Evolutionary conservation across 2,329 filamentous ascomycete genomes (phyloP).

Genomic region (Exophiala oligosperma): DNA sequence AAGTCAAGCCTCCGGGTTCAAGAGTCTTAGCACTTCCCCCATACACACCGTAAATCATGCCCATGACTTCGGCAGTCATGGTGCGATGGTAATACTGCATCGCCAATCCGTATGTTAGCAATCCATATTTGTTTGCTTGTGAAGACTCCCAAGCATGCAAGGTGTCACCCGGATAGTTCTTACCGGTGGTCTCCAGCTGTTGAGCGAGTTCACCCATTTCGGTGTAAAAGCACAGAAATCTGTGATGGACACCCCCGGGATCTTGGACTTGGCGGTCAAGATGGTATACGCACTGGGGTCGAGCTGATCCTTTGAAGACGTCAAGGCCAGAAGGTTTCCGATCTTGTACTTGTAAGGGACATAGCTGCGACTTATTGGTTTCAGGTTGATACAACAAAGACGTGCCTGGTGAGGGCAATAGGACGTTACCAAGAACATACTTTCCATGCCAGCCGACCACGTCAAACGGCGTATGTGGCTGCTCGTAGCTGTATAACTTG

Average conservation of each 20-base stretch:
- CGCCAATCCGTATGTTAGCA: neutral
- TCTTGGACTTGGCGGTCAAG: neutral
- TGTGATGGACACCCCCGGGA: neutral
- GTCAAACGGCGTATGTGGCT: neutral
- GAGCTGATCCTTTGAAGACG: neutral
- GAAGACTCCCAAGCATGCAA: too few relatives aligned
- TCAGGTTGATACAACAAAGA: too few relatives aligned
- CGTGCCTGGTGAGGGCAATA: neutral
- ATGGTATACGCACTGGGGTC: neutral
- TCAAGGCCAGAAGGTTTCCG: neutral
- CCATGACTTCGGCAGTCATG: neutral
- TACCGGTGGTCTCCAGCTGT: neutral
- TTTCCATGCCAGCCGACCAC: neutral
- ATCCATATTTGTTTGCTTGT: too few relatives aligned
- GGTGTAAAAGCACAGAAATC: neutral
- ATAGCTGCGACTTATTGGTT: neutral
- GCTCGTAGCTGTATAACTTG: neutral
- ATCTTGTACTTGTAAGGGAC: neutral
- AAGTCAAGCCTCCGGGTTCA: neutral
- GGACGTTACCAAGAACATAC: neutral
- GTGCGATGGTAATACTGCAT: neutral
- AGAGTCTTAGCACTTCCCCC: neutral
- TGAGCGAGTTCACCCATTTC: neutral
- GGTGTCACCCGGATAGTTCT: neutral
- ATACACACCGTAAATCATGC: neutral